Percentiles rank a stretch among this genome's conserved stretches.
phyloP scores from a whole-genome alignment of 345 rosid species.

The Salix brachista region DNA sequence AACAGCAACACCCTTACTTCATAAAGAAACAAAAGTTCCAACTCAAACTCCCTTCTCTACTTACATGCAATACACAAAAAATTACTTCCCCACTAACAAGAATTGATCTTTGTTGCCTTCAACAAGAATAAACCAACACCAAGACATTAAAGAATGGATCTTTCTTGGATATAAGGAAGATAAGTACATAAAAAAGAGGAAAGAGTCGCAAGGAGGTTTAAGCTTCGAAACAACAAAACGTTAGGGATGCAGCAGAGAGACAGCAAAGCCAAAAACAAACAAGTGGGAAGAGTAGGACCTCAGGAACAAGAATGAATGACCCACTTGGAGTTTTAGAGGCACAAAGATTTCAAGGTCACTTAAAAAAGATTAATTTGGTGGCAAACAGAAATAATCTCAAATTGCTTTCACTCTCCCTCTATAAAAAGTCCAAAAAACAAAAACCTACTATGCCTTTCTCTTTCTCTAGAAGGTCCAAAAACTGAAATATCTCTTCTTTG shows the following conservation, averaged over 20 bases:
- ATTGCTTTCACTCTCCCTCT: constrained; percentile 6
- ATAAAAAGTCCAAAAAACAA: neutral
- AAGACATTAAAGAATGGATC: constrained; percentile 18
- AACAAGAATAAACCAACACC: constrained; percentile 16
- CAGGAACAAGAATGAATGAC: constrained; percentile 20
- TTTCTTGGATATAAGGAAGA: constrained; percentile 15
- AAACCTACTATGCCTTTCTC: neutral
- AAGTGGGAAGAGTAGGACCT: constrained; percentile 47
- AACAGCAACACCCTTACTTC: constrained; percentile 15
- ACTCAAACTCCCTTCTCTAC: neutral
- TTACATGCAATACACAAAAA: constrained; percentile 13
- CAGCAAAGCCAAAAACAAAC: constrained; percentile 24
- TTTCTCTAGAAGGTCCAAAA: neutral
- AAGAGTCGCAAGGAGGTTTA: neutral
- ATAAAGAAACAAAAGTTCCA: neutral
- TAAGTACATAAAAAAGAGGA: constrained; percentile 18
- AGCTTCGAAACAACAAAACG: constrained; percentile 11
- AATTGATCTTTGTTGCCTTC: constrained; percentile 7
- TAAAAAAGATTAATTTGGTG: constrained; percentile 28
- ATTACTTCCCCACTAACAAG: neutral
- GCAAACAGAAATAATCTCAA: constrained; percentile 23
- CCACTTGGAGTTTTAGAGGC: constrained; percentile 35
- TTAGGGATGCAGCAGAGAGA: constrained; percentile 26
- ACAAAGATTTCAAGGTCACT: constrained; percentile 39
- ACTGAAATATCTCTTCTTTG: neutral